Evolutionary conservation across 1,284 basidiomycete genomes (phyloP), one percentile per base, ranked within the genome.

Genomic region (Trametes sp.): DNA sequence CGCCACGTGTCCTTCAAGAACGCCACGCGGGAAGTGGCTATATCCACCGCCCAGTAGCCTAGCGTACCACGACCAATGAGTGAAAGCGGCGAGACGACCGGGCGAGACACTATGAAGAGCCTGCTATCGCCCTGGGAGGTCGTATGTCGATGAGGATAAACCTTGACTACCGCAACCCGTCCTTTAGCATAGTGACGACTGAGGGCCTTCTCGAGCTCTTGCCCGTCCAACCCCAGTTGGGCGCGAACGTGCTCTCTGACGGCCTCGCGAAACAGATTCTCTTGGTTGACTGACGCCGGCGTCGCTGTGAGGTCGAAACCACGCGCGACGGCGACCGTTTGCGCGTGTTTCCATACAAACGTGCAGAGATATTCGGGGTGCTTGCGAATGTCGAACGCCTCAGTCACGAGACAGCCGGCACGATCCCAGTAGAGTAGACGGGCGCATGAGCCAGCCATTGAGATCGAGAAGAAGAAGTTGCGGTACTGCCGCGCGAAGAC

Each of bases 1-100:
- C 64, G 51, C 62, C 65, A 67, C 1, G 54, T 59, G 41, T 67
- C 60, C 42, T 67, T 67, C 14, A 67, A 10, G 36, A 64, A 64
- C 4, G 54, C 53, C 11, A 67, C 51, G 0, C 14, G 13, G 11
- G 21, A 14, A 1, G 48, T 51, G 2, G 2, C 13, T 7, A 14
- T 3, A 16, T 59, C 48, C 2, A 62, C 38, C 1, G 65, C 65
- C 62, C 62, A 64, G 24, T 61, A 67, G 0, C 59, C 65, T 3
- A 53, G 48, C 1, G 62, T 67, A 0, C 53, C 53, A 3, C 57
- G 41, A 1, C 62, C 59, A 11, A 16, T n/a, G 3, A 54, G 33
- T 3, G 16, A 14, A 9, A 54, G 36, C 0, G 65, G 53, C 0
- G 55, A 50, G 1, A 61, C 49, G 11, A 64, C 56, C 0, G 62